Percentiles rank a stretch among this genome's conserved stretches.
Evolutionary conservation across 352 stramenopile genomes (phyloP).

Genomic region (Albugo laibachii): DNA sequence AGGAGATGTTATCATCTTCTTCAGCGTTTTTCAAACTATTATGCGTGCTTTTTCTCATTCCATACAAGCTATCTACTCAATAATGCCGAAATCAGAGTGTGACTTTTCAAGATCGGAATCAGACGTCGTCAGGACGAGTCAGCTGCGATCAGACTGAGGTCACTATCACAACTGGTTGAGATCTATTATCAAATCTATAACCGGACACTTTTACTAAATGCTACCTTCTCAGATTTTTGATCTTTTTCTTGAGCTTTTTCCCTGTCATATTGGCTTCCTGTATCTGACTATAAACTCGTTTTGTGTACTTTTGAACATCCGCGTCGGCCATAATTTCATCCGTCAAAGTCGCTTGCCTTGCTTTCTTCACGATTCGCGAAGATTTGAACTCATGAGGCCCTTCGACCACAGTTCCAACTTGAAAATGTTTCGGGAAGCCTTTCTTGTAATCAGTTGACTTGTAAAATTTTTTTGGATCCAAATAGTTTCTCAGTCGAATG

Average conservation of each 20-base stretch:
- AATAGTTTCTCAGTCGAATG: conserved; percentile 87
- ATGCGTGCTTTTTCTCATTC: too few species aligned
- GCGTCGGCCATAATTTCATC: conserved; percentile 90
- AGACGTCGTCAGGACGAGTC: too few species aligned
- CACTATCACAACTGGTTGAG: too few species aligned
- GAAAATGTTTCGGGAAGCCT: conserved; percentile 72
- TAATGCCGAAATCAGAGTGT: too few species aligned
- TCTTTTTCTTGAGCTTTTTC: conserved; percentile 33
- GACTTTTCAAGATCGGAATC: too few species aligned
- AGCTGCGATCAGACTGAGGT: too few species aligned
- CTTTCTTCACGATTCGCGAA: conserved; percentile 80
- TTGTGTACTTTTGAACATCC: conserved; percentile 65
- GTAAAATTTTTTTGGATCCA: conserved; percentile 95
- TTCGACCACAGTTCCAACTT: conserved; percentile 86
- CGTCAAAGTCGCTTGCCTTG: conserved; percentile 83
- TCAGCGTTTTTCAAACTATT: too few species aligned
- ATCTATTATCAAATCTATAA: too few species aligned
- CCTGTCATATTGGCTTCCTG: conserved; percentile 21
- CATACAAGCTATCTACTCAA: too few species aligned
- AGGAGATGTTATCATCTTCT: too few species aligned
- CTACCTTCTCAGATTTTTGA: conserved; percentile 2
- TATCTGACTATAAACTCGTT: conserved; percentile 62
- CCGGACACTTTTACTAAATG: too few species aligned
- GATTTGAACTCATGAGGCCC: conserved; percentile 80
- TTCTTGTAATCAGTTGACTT: conserved; percentile 82